phyloP scores from a whole-genome alignment of 208 protist species.

The Entamoeba invadens region DNA sequence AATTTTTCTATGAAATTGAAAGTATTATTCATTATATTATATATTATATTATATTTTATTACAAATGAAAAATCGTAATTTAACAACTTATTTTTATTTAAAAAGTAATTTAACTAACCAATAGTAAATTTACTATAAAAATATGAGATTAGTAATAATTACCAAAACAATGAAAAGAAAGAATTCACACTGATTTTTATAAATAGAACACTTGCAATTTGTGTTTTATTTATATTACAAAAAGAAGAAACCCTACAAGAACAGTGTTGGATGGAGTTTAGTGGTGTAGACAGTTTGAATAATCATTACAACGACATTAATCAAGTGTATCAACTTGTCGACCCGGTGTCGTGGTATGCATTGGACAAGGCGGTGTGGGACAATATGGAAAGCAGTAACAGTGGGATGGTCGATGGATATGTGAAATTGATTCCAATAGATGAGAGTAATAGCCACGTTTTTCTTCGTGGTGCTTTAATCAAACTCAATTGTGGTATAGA shows the following conservation, averaged over 20 bases:
- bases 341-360: background rate
- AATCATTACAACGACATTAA: background rate
- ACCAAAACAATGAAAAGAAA: too few species aligned
- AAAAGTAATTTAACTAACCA: too few species aligned
- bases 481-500: background rate
- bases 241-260: background rate
- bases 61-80: background rate
- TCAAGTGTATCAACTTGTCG: background rate
- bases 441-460: background rate
- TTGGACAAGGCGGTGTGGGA: background rate
- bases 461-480: background rate
- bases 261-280: background rate
- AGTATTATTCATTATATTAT: too few species aligned
- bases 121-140: too few species aligned
- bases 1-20: too few species aligned
- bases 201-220: background rate
- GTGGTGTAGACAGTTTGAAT: background rate
- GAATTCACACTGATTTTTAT: too few species aligned
- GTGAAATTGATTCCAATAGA: background rate
- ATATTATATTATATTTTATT: too few species aligned
- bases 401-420: conserved; percentile 5
- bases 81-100: background rate
- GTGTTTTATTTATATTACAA: background rate
- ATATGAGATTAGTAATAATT: too few species aligned
- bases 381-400: background rate